phyloP scores from a whole-genome alignment of 176 grass and related monocot species.

The Oryza officinalis region DNA sequence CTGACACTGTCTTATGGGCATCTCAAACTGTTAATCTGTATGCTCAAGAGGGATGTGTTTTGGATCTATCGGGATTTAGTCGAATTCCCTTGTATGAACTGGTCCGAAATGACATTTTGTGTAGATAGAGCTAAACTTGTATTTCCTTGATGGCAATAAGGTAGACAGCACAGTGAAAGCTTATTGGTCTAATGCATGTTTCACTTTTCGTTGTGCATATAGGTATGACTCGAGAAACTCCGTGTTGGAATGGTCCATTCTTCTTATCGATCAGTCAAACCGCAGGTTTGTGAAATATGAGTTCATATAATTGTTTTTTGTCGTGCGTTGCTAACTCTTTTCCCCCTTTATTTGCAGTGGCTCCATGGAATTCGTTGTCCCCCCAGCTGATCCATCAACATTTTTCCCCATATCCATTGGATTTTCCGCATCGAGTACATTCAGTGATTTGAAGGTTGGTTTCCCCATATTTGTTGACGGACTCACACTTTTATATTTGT shows the following conservation, averaged over 20 bases:
- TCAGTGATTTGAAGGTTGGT: constrained; percentile 77
- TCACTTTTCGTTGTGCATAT: constrained; percentile 14
- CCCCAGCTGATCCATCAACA: constrained; percentile 64
- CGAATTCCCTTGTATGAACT: neutral
- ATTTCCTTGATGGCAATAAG: neutral
- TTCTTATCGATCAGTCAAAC: constrained; percentile 82
- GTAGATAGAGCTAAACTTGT: neutral
- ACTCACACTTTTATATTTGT: neutral
- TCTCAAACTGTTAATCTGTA: neutral
- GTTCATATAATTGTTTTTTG: constrained; percentile 1
- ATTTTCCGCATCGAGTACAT: constrained; percentile 79
- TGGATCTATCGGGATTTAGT: neutral
- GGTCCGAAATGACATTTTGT: neutral
- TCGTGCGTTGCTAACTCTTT: neutral
- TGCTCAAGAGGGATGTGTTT: neutral
- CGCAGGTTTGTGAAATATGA: constrained; percentile 53
- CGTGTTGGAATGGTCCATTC: constrained; percentile 76
- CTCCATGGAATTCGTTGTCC: constrained; percentile 83
- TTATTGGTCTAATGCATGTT: neutral
- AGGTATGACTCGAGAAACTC: constrained; percentile 81
- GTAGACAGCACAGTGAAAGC: neutral
- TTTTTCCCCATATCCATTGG: constrained; percentile 80
- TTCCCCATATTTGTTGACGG: neutral
- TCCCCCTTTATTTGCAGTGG: constrained; percentile 45
- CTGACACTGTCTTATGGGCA: constrained; percentile 1